A percentile compares a stretch with the other conserved stretches of the same genome.
Conservation (phyloP, 768 basidiomycete genomes). For the Leccinum aurantiacum region DNA sequence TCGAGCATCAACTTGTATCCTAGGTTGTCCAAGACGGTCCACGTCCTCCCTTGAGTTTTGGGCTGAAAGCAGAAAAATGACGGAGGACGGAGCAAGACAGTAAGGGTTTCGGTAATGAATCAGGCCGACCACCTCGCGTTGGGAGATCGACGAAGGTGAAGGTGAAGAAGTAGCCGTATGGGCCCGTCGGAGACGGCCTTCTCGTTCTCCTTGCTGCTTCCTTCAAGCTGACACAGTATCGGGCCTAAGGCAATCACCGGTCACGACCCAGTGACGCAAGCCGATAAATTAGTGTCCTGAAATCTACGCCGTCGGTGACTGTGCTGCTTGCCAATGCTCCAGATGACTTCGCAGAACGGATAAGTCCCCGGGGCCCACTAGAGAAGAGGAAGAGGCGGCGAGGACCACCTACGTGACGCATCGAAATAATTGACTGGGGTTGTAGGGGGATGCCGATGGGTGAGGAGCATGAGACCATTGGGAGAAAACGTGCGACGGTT, state of each 20-base stretch:
- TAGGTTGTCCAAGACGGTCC: not conserved
- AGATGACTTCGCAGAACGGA: not conserved
- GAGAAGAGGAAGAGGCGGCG: not conserved
- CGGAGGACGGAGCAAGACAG: not conserved
- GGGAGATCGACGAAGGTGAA: not conserved
- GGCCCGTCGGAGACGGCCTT: not conserved
- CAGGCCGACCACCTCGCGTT: not conserved
- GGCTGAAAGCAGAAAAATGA: too few species aligned
- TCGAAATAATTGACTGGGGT: not conserved
- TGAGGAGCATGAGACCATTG: not conserved
- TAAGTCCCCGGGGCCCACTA: not conserved
- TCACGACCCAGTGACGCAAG: not conserved
- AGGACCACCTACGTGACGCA: constrained; percentile 1
- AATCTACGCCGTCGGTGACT: too few species aligned
- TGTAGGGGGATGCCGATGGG: not conserved
- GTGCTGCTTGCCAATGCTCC: not conserved
- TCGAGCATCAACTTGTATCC: not conserved
- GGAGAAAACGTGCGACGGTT: not conserved
- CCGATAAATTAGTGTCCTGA: not conserved
- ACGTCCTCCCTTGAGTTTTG: not conserved
- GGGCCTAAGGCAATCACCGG: not conserved
- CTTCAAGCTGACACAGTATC: not conserved
- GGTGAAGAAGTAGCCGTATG: not conserved
- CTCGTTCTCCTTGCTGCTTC: not conserved
- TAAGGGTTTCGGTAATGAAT: not conserved